Conservation (phyloP, 1,139 yeast genomes). For the Kodamaea anthophila region DNA sequence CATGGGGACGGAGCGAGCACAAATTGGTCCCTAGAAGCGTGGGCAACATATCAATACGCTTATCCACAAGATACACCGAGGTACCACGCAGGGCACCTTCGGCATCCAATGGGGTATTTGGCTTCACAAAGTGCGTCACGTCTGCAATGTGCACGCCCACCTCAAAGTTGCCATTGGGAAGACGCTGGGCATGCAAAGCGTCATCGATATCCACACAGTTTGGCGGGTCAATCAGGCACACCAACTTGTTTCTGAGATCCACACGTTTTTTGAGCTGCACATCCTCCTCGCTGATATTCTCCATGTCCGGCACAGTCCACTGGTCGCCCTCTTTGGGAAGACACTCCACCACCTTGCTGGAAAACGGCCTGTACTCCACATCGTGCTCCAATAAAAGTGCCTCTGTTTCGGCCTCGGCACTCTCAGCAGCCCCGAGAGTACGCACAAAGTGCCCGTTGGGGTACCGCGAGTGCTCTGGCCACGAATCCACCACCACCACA, state of each 20-base stretch:
- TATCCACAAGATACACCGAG: conserved; percentile 95
- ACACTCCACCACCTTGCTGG: conserved; percentile 87
- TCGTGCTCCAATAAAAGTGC: conserved; percentile 91
- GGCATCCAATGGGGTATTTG: conserved; percentile 84
- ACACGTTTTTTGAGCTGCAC: conserved; percentile 58
- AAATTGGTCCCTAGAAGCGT: conserved; percentile 90
- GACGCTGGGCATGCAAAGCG: conserved; percentile 79
- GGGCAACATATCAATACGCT: conserved; percentile 98
- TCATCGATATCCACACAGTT: conserved; percentile 98
- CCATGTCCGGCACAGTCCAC: conserved; percentile 78
- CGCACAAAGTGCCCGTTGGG: conserved; percentile 96
- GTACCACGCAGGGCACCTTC: conserved; percentile 98
- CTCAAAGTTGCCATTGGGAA: conserved; percentile 91
- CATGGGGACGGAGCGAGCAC: conserved; percentile 92
- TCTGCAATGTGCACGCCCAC: conserved; percentile 99
- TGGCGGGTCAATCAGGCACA: conserved; percentile 97
- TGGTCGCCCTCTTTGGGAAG: conserved; percentile 88
- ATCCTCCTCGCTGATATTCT: conserved; percentile 55
- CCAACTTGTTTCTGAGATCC: conserved; percentile 81
- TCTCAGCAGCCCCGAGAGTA: conserved; percentile 82
- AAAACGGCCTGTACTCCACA: conserved; percentile 93
- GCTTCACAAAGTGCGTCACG: conserved; percentile 93
- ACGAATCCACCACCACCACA: conserved; percentile 85
- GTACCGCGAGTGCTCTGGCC: conserved; percentile 79
- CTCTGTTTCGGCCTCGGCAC: conserved; percentile 94